Evolutionary conservation across 78 protist species (phyloP), one percentile per base, ranked within the genome.

Genomic region (Mantamonas sphyraenae): DNA sequence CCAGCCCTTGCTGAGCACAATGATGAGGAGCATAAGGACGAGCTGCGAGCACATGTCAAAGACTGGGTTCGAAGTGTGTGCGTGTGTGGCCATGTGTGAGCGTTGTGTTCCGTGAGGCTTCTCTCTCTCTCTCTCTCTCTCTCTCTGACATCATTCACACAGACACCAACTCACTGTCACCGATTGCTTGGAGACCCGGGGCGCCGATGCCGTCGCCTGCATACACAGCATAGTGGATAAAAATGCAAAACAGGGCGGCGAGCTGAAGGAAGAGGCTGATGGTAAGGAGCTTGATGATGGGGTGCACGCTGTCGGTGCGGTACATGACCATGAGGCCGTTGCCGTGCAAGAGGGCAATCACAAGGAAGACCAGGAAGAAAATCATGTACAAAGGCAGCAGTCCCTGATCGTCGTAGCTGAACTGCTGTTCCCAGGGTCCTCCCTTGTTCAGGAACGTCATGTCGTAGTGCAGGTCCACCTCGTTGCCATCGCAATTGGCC

Each of bases 1-100:
- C 84, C 84, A 79, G 12, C 84, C 84, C 62, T 79, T 79, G 20
- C 74, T 57, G 38, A 79, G 47, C 51, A 72, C 45, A 35, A 79
- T 62, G 31, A 79, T 61, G 37, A 79, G 63, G 38, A 79, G 63
- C 33, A 69, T 79, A 33, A 79, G 68, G 26, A 72, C 35, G 16
- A 79, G 22, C 59, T 79, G 84, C 14, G 84, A 40, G 12, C 50
- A 69, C 9, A 79, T 62, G 62, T 79, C 84, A 26, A 79, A 65
- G 24, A 79, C 62, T 75, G 45, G 33, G 55, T 14, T 34, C 28
- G 33, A 38, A 20, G n/a, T n/a, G n/a, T n/a, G n/a, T n/a, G n/a
- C n/a, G n/a, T n/a, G n/a, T n/a, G n/a, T n/a, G n/a, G n/a, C n/a
- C n/a, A n/a, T n/a, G n/a, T n/a, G n/a, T n/a, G n/a, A n/a, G n/a